Evolutionary conservation across 139 green algal species (phyloP).

Genomic region (Yamagishiella unicocca): DNA sequence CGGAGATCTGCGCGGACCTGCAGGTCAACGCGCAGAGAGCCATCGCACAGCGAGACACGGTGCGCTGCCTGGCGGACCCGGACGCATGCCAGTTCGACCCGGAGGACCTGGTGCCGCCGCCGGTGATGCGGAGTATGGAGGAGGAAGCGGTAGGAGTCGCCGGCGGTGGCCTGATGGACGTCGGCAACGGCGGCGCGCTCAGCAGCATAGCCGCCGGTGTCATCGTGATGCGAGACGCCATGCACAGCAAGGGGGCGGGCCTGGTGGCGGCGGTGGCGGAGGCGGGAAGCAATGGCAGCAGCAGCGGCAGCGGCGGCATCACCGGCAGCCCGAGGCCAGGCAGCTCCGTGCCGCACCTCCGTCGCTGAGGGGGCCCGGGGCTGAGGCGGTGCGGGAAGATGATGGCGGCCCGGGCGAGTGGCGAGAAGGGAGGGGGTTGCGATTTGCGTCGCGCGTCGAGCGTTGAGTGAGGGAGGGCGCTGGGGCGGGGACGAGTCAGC

Average conservation of each 20-base stretch:
- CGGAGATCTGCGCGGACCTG: constrained; percentile 47
- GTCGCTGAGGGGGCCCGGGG: no score
- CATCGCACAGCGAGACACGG: constrained; percentile 8
- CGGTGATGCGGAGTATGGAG: neutral
- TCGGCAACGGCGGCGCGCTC: neutral
- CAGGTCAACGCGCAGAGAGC: neutral
- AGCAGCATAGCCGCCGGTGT: neutral
- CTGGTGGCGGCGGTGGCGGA: neutral
- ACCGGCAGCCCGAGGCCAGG: no score
- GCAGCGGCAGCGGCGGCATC: neutral
- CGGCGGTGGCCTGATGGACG: no score
- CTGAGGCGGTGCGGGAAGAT: no score
- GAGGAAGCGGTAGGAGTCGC: no score
- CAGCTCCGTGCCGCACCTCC: no score
- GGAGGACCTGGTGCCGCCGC: neutral
- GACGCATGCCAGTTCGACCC: neutral
- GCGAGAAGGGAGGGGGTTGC: no score
- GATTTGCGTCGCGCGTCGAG: no score
- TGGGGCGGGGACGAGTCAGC: no score
- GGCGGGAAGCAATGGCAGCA: neutral
- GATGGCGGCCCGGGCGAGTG: no score
- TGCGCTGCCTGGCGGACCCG: constrained; percentile 39
- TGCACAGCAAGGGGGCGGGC: neutral
- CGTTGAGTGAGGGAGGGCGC: no score
- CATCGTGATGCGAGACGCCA: neutral